Percentiles rank a stretch among this genome's conserved stretches.
These are phyloP conservation scores for Oryza officinalis DNA, from an alignment of 176 grass and related monocot genomes.

Conservation along the genomic window DNA sequence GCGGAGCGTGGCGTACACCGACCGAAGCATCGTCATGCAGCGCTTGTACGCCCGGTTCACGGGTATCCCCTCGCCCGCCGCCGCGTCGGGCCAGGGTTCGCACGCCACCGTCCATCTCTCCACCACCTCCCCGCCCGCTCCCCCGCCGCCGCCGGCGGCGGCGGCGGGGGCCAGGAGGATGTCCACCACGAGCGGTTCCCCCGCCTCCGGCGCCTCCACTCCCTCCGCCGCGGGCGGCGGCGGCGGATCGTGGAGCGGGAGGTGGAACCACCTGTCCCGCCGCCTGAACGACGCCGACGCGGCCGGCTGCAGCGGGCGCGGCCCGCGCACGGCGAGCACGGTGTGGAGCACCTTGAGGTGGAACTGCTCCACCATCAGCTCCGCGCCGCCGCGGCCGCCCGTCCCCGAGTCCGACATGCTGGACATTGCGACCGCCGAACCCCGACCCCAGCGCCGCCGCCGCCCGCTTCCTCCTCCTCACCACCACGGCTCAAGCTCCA, in stretches of 20 bases:
- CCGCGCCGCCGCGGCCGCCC: constrained; percentile 49
- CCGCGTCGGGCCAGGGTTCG: constrained; percentile 53
- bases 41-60: constrained; percentile 80
- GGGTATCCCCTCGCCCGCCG: constrained; percentile 41
- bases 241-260: constrained; percentile 58
- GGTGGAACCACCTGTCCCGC: constrained; percentile 82
- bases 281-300: constrained; percentile 31
- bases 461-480: neutral
- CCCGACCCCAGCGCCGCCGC: no score
- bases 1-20: constrained; percentile 69
- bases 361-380: constrained; percentile 86
- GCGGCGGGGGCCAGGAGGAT: constrained; percentile 52
- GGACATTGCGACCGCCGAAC: constrained; percentile 47
- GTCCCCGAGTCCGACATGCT: constrained; percentile 57
- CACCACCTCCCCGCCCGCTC: constrained; percentile 48
- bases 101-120: constrained; percentile 79
- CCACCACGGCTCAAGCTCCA: constrained; percentile 30
- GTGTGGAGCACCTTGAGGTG: constrained; percentile 84
- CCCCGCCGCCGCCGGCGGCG: constrained; percentile 14
- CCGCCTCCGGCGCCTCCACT: constrained; percentile 38
- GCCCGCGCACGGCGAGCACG: constrained; percentile 68
- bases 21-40: constrained; percentile 69
- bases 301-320: constrained; percentile 37
- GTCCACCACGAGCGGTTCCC: constrained; percentile 69
- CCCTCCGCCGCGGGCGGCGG: constrained; percentile 55